Base-by-base conservation (phyloP, 2,329 filamentous ascomycete genomes). In the Cordyceps cicadae region DNA sequence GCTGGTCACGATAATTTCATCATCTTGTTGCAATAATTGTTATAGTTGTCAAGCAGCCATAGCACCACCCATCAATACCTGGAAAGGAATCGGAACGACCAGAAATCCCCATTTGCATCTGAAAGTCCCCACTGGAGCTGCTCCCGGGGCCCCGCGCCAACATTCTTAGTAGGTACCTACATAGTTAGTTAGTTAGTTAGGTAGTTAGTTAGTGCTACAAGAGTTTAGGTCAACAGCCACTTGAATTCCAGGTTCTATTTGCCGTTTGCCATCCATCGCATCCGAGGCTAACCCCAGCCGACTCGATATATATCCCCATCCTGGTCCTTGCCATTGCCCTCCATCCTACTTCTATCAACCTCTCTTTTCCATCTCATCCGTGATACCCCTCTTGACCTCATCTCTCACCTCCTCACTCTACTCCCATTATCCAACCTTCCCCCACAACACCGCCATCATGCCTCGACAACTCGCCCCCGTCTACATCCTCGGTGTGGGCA, bases 401-500 rank as follows among this genome's bases (percentile, higher is more conserved):
- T 29, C 5, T 29, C 29, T 29, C 29, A 29, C 6, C 5, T 29
- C 29, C 29, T 29, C 29, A 17, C 17, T 39, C n/a, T 21, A 19
- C 17, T 26, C n/a, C 21, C 14, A 34, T 41, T 17, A 17, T 19
- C 32, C 21, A 34, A 37, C 21, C 24, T 24, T 45, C 14, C 21
- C 45, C 51, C 55, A 19, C 45, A 53, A 61, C 60, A 21, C 54
- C 50, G 3, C 57, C 65, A 72, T 62, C 61, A 83, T 83, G 81
- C 72, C 78, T 53, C 74, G 74, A 68, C 71, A 76, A 67, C 81
- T 80, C 68, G 74, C 78, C 59, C 79, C 81, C 62, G 79, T 79
- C 80, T 97, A 97, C 81, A 90, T 97, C 71, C 86, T 97, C 63
- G 93, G 93, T 79, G 94, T 97, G 67, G 93, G 93, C 78, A 94